These are phyloP conservation scores for Podospora pseudoanserina DNA, from an alignment of 495 filamentous ascomycete genomes.

Conservation along the genomic window DNA sequence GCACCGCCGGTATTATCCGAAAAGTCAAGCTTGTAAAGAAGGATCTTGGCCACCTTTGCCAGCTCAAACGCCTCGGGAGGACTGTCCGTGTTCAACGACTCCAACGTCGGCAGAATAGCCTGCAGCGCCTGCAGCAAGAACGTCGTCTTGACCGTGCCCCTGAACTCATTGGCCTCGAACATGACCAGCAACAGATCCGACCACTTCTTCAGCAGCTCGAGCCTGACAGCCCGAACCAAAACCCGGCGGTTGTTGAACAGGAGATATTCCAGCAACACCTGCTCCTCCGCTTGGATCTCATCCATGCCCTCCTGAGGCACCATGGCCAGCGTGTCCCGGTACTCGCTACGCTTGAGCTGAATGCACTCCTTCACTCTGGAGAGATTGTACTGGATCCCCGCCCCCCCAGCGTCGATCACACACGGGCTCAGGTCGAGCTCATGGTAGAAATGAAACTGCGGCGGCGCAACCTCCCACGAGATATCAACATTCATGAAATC, in stretches of 20 bases:
- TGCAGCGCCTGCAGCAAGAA: constrained; percentile 84
- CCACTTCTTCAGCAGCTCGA: constrained; percentile 72
- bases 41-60: constrained; percentile 68
- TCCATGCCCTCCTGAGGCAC: constrained; percentile 56
- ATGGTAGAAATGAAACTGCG: constrained; percentile 53
- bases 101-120: constrained; percentile 78
- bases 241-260: constrained; percentile 61
- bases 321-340: constrained; percentile 46
- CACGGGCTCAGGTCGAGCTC: constrained; percentile 62
- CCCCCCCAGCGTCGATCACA: constrained; percentile 48
- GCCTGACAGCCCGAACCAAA: constrained; percentile 55
- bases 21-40: constrained; percentile 71
- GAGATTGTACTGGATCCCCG: constrained; percentile 52
- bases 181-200: constrained; percentile 74
- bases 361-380: constrained; percentile 62
- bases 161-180: constrained; percentile 70
- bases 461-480: constrained; percentile 42
- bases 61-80: constrained; percentile 65
- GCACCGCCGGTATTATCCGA: constrained; percentile 38
- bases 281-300: constrained; percentile 55
- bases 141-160: constrained; percentile 58
- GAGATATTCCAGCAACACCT: constrained; percentile 52
- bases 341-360: constrained; percentile 52
- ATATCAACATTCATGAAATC: constrained; percentile 80
- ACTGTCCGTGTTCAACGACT: constrained; percentile 62